A percentile compares a stretch with the other conserved stretches of the same genome.
phyloP scores from a whole-genome alignment of 2,329 filamentous ascomycete genomes.

The Diaporthe sp. region DNA sequence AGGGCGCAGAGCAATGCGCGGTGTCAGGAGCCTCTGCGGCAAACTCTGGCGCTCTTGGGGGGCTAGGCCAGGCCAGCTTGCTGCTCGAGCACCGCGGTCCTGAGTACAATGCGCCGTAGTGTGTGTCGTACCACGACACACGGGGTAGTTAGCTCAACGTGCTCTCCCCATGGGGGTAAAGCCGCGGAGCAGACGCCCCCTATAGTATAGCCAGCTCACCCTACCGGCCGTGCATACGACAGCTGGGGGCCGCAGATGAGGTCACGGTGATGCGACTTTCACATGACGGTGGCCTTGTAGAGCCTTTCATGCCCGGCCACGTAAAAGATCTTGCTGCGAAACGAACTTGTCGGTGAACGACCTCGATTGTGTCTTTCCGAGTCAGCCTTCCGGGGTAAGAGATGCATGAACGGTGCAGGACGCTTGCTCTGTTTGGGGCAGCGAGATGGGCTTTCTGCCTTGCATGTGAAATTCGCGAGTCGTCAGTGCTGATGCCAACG shows the following conservation, averaged over 20 bases:
- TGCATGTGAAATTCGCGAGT: conserved; percentile 24
- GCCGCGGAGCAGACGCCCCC: conserved; percentile 18
- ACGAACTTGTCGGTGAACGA: conserved; percentile 23
- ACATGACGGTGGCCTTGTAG: conserved; percentile 13
- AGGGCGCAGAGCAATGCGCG: neutral
- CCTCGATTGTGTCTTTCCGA: conserved; percentile 14
- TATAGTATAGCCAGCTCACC: conserved; percentile 5
- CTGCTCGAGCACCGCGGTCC: neutral
- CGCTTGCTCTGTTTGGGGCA: conserved; percentile 1
- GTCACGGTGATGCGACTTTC: conserved; percentile 23
- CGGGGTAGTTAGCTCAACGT: conserved; percentile 13
- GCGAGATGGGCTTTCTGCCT: neutral
- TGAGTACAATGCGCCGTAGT: neutral
- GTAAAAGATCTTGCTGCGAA: conserved; percentile 13
- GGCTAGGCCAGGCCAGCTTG: neutral
- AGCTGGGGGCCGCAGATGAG: conserved; percentile 5
- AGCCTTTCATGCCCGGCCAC: conserved; percentile 30
- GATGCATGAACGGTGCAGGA: conserved; percentile 21
- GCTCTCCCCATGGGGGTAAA: conserved; percentile 12
- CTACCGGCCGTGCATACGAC: conserved; percentile 15
- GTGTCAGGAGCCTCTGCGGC: neutral
- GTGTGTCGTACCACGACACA: neutral
- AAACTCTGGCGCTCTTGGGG: neutral
- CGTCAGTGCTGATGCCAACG: neutral
- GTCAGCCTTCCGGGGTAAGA: conserved; percentile 21